Evolutionary conservation across 169 alveolate species (phyloP), one percentile per base, ranked within the genome.

Genomic region (Cryptosporidium meleagridis): DNA sequence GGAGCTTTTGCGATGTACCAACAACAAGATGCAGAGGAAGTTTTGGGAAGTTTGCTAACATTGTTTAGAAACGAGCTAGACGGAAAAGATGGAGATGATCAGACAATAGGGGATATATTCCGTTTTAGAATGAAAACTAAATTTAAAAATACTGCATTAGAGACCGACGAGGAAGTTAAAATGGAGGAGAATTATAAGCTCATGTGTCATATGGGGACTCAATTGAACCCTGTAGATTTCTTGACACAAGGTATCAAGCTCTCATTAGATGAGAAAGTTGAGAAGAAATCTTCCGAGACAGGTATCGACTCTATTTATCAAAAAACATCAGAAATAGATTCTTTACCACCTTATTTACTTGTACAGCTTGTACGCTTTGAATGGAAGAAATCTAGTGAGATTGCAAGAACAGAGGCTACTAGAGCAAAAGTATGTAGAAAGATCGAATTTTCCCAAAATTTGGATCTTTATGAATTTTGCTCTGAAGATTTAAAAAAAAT

Each of bases 291-390:
- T 70, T 95, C 95, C 58, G 84, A 89, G 35, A 87, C 95, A 14
- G 96, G 94, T 53, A 69, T 95, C 51, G 95, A 96, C 80, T 91
- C 96, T 14, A 85, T 96, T 44, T 97, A 96, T 92, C 95, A 94
- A 91, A 97, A 97, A 92, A 94, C 94, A 37, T 93, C 95, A 41
- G 93, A 92, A 52, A 91, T 97, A 29, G 94, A 91, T 67, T 92
- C 97, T 45, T 96, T 97, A 55, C 99, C 99, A 1, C 94, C 95
- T 67, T 98, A 97, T 92, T 93, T 97, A 41, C 92, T 94, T 18
- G 98, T 97, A 12, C 98, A 98, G 85, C 94, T 98, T 69, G 98
- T 98, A 92, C 96, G 99, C 67, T 98, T 98, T 91, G 98, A 94
- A 93, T 97, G 99, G 98, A 98, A 98, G 93, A 93, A 93, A 73